Evolutionary conservation across 768 basidiomycete species (phyloP), one percentile per base, ranked within the genome.

Genomic region (Leccinum sublutescens): DNA sequence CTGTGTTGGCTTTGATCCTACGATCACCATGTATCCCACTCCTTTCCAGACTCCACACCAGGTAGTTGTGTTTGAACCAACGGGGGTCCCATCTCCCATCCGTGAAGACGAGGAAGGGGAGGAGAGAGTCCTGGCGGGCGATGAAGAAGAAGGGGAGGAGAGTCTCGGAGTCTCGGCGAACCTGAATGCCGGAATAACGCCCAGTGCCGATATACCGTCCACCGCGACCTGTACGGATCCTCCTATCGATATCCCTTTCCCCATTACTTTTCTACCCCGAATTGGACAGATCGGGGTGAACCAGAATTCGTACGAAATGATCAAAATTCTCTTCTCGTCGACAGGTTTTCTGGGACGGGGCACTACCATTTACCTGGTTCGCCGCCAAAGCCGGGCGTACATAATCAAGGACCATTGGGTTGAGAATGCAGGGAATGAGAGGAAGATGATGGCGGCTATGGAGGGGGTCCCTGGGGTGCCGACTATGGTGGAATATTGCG

Each of bases 391-490:
- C 25, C 25, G 38, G 52, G 25, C 4, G 9, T 54, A 54, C 15
- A 17, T 54, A 5, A 19, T 54, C 38, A 54, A 54, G 52, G 52
- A 54, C 17, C 52, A 54, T 15, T 54, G 52, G 52, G 38, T 27
- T 23, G 25, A 43, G 38, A 7, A 54, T 14, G 5, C 15, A 10
- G 38, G 9, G 5, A 40, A 54, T 11, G 52, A 54, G 25, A 19
- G 21, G 17, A 23, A 1, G 7, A 54, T 54, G 52, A 54, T 54
- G 52, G 7, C 29, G 12, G 2, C 7, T 8, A 6, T 54, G 23
- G 11, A 54, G n/a, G 52, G 38, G 23, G 29, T 43, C 5, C 23
- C 5, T 5, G 52, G 38, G 6, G 52, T 54, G 23, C 52, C 25
- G 17, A 40, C 6, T 2, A 5, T 54, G 4, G 15, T 27, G 12